A percentile compares a stretch with the other conserved stretches of the same genome.
Evolutionary conservation across 129 eudicot genomes (phyloP).

Genomic region (Tanacetum coccineum): DNA sequence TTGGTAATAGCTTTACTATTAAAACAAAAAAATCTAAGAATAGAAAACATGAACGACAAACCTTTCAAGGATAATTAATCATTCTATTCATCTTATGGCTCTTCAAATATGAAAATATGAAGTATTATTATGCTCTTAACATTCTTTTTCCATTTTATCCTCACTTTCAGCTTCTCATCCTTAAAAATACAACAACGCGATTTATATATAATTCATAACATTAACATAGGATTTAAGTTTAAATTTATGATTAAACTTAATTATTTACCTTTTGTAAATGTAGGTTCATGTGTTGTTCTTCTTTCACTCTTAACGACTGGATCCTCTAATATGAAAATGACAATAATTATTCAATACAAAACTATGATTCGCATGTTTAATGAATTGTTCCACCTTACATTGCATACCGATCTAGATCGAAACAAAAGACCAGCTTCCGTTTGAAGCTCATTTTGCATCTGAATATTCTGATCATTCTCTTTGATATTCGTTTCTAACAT

Average conservation of each 20-base stretch:
- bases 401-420: constrained; percentile 25
- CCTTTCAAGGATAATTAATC: too few species aligned
- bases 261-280: background rate
- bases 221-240: background rate
- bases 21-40: too few species aligned
- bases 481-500: constrained; percentile 14
- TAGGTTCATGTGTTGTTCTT: constrained; percentile 5
- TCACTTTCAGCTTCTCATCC: background rate
- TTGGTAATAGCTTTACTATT: too few species aligned
- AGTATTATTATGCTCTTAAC: too few species aligned
- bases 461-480: constrained; percentile 14
- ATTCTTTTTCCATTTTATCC: too few species aligned
- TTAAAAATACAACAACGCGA: background rate
- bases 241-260: background rate
- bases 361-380: background rate
- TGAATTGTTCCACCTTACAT: constrained; percentile 10
- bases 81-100: too few species aligned
- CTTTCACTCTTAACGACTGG: constrained; percentile 26
- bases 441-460: constrained; percentile 24
- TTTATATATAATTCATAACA: background rate
- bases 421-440: constrained; percentile 24
- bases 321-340: constrained; percentile 16
- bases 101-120: too few species aligned
- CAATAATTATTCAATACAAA: background rate
- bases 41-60: too few species aligned